Evolutionary conservation across 2,329 filamentous ascomycete species (phyloP), one percentile per base, ranked within the genome.

Genomic region (Penicillium sp.): DNA sequence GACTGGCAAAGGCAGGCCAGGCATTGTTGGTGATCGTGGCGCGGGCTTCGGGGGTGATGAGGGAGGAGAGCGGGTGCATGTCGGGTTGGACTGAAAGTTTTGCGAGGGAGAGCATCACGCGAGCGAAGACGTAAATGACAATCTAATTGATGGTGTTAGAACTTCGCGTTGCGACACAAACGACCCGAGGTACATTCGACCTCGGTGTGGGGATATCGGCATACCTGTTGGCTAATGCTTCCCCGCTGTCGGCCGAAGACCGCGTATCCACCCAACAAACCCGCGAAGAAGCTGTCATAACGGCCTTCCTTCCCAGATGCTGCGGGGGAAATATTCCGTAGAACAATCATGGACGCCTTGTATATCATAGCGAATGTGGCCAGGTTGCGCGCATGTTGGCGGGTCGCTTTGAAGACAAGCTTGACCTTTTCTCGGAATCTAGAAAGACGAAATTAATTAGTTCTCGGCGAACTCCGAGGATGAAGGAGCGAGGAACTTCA

Each of bases 91-190:
- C 87, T 58, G 90, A 86, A 59, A 98, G 81, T 71, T 92, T 91
- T 35, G 93, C 95, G 25, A 96, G 79, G 8, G 91, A 91, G 37
- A 99, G 85, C 61, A 90, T 84, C 15, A 97, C 95, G 66, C 95
- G 88, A 50, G 95, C 95, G 73, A 97, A 97, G 63, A 99, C 90
- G 81, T 99, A 99, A 70, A 98, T 91, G 76, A 96, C 92, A 74
- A 99, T 99, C 83, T 99, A 55, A 17, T 43, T n/a, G 15, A 7
- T 2, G 14, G 52, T 34, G 41, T 67, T 56, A 67, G 65, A 14
- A 15, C 28, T 53, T 31, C 37, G 38, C 15, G 20, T 38, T 28
- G 49, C 14, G 20, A 52, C 15, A 11, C 5, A n/a, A 22, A 42
- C 1, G 7, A 4, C 51, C 51, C 51, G 34, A 57, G 12, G 35